A percentile compares a stretch with the other conserved stretches of the same genome.
These are phyloP conservation scores for Lodderomyces oxycetoniae DNA, from an alignment of 1,139 yeast genomes.

Conservation along the genomic window DNA sequence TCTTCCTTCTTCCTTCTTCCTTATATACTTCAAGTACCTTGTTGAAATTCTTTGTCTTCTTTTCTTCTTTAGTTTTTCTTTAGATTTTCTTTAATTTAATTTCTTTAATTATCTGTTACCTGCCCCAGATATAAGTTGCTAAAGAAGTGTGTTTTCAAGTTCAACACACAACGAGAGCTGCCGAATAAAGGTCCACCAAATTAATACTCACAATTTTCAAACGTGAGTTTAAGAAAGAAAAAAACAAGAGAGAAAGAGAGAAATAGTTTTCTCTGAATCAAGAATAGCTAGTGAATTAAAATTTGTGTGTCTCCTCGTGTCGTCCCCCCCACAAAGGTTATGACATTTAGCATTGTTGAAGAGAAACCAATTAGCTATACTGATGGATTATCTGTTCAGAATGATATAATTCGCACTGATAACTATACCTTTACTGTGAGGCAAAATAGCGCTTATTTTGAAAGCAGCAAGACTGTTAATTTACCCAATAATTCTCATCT, in stretches of 20 bases:
- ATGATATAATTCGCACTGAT: neutral
- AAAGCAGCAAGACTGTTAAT: neutral
- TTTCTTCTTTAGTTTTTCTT: neutral
- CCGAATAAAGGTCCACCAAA: constrained; percentile 14
- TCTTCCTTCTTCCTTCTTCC: neutral
- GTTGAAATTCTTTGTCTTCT: neutral
- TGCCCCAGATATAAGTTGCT: constrained; percentile 1
- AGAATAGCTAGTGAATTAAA: neutral
- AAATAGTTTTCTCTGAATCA: neutral
- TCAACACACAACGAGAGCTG: constrained; percentile 15
- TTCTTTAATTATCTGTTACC: constrained; percentile 1
- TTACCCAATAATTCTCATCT: no score
- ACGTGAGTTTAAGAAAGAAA: neutral
- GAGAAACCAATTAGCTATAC: constrained; percentile 1
- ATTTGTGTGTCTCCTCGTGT: constrained; percentile 3
- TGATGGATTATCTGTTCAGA: neutral
- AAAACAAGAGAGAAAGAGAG: neutral
- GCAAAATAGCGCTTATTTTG: neutral
- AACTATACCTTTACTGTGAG: no score
- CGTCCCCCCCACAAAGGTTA: constrained; percentile 5
- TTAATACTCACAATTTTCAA: constrained; percentile 6
- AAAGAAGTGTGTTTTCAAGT: constrained; percentile 10
- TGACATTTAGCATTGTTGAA: constrained; percentile 4
- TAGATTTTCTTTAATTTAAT: neutral
- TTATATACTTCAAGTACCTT: no score